Evolutionary conservation across 1,139 yeast genomes (phyloP).

Genomic region (Casaregolazyma suthepensis): DNA sequence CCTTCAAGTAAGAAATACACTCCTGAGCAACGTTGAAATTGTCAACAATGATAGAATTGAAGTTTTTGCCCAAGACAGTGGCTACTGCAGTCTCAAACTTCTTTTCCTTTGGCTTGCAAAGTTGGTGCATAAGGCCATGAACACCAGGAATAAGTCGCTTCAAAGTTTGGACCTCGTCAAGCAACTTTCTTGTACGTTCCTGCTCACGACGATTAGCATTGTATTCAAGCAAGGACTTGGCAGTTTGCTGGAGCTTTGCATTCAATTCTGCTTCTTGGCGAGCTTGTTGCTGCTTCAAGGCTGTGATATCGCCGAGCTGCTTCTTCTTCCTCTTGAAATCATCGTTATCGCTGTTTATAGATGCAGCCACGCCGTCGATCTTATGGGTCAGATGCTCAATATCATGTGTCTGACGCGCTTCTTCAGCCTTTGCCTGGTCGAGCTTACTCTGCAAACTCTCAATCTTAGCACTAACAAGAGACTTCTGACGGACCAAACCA

Average conservation of each 20-base stretch:
- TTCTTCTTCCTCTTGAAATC: conserved; percentile 38
- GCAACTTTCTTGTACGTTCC: conserved; percentile 55
- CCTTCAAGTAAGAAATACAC: conserved; percentile 78
- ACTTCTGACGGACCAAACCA: conserved; percentile 23
- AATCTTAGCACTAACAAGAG: conserved; percentile 25
- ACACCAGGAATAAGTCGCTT: conserved; percentile 76
- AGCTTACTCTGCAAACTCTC: conserved; percentile 26
- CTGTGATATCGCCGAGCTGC: conserved; percentile 39
- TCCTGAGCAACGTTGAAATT: conserved; percentile 66
- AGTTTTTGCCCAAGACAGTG: conserved; percentile 70
- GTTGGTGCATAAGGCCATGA: conserved; percentile 69
- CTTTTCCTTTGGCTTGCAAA: conserved; percentile 72
- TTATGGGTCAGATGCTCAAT: conserved; percentile 26
- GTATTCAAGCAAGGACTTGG: conserved; percentile 60
- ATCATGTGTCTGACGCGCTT: conserved; percentile 28
- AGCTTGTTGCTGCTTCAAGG: conserved; percentile 42
- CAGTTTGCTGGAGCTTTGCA: conserved; percentile 56
- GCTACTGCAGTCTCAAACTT: conserved; percentile 73
- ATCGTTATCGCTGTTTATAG: conserved; percentile 32
- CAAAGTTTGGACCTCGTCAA: conserved; percentile 66
- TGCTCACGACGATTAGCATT: conserved; percentile 74
- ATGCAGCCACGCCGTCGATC: conserved; percentile 15
- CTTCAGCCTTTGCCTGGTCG: conserved; percentile 21
- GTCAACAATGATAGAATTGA: conserved; percentile 82
- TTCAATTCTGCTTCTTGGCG: conserved; percentile 52